Base-by-base conservation (phyloP, 2,329 filamentous ascomycete genomes). In the Mycosphaerelloides madeirae region DNA sequence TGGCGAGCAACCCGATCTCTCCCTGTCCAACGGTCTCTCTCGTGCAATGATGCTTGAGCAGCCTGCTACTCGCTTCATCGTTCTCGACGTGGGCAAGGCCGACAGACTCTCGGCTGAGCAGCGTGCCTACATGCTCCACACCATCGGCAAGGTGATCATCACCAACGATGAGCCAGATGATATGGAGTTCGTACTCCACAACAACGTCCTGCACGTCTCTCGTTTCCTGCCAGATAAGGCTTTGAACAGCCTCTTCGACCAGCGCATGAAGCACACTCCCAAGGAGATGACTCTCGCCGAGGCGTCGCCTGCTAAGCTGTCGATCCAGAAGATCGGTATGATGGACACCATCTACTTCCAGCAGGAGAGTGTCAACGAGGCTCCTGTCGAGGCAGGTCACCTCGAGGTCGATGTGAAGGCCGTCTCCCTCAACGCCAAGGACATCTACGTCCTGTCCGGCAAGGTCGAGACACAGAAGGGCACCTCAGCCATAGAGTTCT, bases 341-440 rank as follows among this genome's bases (percentile, higher is more conserved):
- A 29, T 29, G 6, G 22, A 31, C 16, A 40, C 20, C 20, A 3
- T 40, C 28, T 13, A 38, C 6, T 38, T n/a, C 16, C 11, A 38
- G 22, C 35, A 25, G 11, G 3, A 3, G 12, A 6, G 6, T 5
- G 31, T 5, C 5, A 5, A 5, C 6, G 32, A 34, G 13, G 5
- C 5, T 11, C 5, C 19, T 5, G 13, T 11, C 5, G 9, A 11
- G 14, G 5, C 22, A 25, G 11, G 7, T 7, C 9, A 44, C 12
- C 39, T 60, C 29, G 54, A 58, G 29, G 53, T 61, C 13, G 38
- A 59, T 25, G 43, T 56, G 29, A 48, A 44, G 16, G 53, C 50
- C 11, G 39, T 52, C 3, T 56, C 53, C 9, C 38, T 60, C 31
- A 61, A 59, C 39, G 55, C 55, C 43, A 40, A 44, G 32, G 59